Base-by-base conservation (phyloP, 352 stramenopile species). In the Phytopythium mirpurense region DNA sequence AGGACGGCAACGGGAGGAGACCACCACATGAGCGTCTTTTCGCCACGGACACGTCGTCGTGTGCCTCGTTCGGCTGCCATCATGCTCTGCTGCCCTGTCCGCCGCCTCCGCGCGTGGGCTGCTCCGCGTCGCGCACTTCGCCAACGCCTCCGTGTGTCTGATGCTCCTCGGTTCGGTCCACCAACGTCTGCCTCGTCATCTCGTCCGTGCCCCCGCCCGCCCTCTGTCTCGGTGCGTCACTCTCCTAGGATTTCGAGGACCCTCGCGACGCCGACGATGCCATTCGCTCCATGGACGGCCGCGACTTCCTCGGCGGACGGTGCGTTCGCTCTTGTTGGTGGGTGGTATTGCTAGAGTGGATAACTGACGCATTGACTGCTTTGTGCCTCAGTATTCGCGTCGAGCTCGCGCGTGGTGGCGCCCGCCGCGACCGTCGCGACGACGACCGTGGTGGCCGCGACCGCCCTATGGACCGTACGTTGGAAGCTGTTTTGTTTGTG, bases 221-320 rank as follows among this genome's bases (percentile, higher is more conserved):
- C 37, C 19, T 15, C 18, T 40, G 35, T 41, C 36, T 38, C 32
- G 48, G 15, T 44, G 34, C 48, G 34, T 44, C 48, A 18, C 65
- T 74, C 73, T 63, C 74, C 67, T 84, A 94, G 83, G 83, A 94
- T 68, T 94, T 92, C 48, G 83, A 94, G 78, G 83, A 94, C 75
- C 83, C 83, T 54, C 81, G 83, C 61, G 83, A 94, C 57, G 83
- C 83, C 51, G 83, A 94, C 44, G 83, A 94, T 56, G 77, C 83
- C 42, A 94, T 94, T 67, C 80, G 78, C 63, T 86, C 76, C 21
- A 92, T 94, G 81, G 81, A 94, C 58, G 81, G 81, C 49, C 80
- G 78, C 29, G 83, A 94, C 62, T 90, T 92, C 67, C 75, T 94
- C 51, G 83, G 83, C 59, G 83, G 82, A 74, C 74, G 81, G 82